Base-by-base conservation (phyloP, 2,329 filamentous ascomycete genomes). In the Ascochyta fabae region DNA sequence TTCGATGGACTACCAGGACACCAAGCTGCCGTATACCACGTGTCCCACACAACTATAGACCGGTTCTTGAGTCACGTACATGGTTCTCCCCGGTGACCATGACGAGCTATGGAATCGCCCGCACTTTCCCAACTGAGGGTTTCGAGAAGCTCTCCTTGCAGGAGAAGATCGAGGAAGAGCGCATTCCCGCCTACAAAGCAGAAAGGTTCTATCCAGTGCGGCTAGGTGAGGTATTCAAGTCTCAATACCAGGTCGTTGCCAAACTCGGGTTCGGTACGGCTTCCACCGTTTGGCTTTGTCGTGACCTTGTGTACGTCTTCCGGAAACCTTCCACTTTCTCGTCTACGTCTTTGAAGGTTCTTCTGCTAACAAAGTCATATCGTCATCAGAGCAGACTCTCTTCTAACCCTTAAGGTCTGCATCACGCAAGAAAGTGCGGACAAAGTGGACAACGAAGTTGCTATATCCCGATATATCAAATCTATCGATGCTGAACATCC, bases 271-370 rank as follows among this genome's bases (percentile, higher is more conserved):
- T 16, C 16, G 16, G 16, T 16, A 42, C 47, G 10, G 47, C 29
- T 13, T 42, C 47, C 47, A 42, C 38, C 27, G 27, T 49, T 29
- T 49, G 47, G 47, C 47, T 49, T 42, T 49, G 47, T 49, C 47
- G 47, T 27, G 38, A 49, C 35, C 38, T 49, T 41, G 47, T 24
- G 38, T 49, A 42, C 22, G 33, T 36, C 31, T 15, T 33, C 42
- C 27, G 9, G 45, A 34, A 16, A 15, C 9, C 36, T 49, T 31
- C 4, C 35, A 24, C 27, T 40, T 22, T 40, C 35, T 40, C 22
- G n/a, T n/a, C 4, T 23, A 13, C n/a, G 35, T 5, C 2, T 26
- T 27, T 10, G 16, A 33, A n/a, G 2, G 7, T 4, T 38, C n/a
- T 19, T 38, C n/a, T 38, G 35, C 35, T 38, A 19, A 38, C 35